These are phyloP conservation scores for Anisodus acutangulus DNA, from an alignment of 257 asterid species.

Conservation along the genomic window DNA sequence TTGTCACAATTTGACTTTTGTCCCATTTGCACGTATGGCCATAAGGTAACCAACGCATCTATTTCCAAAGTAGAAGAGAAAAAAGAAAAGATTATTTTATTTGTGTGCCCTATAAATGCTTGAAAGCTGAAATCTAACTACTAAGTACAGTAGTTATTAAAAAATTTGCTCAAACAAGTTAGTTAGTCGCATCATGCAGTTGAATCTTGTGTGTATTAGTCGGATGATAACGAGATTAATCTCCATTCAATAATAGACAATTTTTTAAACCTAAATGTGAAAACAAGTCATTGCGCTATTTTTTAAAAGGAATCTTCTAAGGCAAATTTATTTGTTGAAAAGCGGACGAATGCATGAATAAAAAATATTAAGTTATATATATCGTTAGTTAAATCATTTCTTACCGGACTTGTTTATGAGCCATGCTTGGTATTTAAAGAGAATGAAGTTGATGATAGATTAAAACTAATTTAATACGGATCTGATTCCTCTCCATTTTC, in stretches of 20 bases:
- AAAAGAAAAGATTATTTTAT: neutral
- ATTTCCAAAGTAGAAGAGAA: neutral
- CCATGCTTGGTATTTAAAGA: no score
- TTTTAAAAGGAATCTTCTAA: no score
- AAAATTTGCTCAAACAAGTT: neutral
- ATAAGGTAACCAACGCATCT: neutral
- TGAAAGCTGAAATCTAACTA: constrained; percentile 1
- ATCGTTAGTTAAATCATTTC: no score
- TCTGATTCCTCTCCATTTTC: no score
- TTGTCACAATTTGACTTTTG: neutral
- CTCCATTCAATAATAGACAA: neutral
- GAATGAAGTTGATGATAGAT: no score
- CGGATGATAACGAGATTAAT: neutral
- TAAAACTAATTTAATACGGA: no score
- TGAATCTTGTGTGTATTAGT: neutral
- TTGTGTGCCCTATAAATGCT: neutral
- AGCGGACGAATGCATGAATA: no score
- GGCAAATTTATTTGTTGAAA: no score
- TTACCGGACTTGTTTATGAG: no score
- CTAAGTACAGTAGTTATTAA: neutral
- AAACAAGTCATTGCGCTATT: no score
- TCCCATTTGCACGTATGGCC: neutral
- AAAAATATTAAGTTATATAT: no score
- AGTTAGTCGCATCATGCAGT: neutral
- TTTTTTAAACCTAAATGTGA: neutral